These are phyloP conservation scores for Pseudonitzschia pungens DNA, from an alignment of 108 stramenopile species.

Conservation along the genomic window DNA sequence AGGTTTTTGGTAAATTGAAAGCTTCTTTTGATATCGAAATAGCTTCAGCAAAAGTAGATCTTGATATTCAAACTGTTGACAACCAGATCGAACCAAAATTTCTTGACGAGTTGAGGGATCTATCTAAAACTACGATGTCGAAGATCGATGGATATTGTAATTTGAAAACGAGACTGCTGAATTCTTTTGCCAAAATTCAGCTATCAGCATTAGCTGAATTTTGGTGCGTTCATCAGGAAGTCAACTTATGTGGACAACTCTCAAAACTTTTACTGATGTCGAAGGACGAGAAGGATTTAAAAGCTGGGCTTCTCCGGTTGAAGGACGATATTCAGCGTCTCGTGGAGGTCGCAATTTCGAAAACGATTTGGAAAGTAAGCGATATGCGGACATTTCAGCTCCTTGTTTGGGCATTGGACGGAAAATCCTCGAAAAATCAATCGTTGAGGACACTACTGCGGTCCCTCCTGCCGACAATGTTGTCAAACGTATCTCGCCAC, in stretches of 20 bases:
- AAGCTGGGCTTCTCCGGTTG: not conserved
- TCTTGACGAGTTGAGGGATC: conserved; percentile 39
- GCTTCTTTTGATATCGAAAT: conserved; percentile 13
- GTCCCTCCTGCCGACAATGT: conserved; percentile 56
- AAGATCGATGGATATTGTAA: conserved; percentile 17
- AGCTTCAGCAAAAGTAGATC: conserved; percentile 49
- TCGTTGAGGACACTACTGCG: conserved; percentile 33
- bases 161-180: conserved; percentile 22
- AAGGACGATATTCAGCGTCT: conserved; percentile 35
- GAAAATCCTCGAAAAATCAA: conserved; percentile 29
- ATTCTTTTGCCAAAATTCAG: conserved; percentile 58
- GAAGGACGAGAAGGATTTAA: conserved; percentile 12
- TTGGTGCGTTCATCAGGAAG: conserved; percentile 60
- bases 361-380: conserved; percentile 49
- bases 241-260: conserved; percentile 39
- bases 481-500: conserved; percentile 44
- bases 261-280: conserved; percentile 34
- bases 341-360: conserved; percentile 32
- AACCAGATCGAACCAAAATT: conserved; percentile 54
- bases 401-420: conserved; percentile 79
- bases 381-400: conserved; percentile 87
- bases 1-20: conserved; percentile 18
- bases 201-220: conserved; percentile 66
- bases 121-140: conserved; percentile 14
- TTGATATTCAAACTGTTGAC: conserved; percentile 60